Evolutionary conservation across 805 yeast species (phyloP).

Genomic region (Ogataea pini): DNA sequence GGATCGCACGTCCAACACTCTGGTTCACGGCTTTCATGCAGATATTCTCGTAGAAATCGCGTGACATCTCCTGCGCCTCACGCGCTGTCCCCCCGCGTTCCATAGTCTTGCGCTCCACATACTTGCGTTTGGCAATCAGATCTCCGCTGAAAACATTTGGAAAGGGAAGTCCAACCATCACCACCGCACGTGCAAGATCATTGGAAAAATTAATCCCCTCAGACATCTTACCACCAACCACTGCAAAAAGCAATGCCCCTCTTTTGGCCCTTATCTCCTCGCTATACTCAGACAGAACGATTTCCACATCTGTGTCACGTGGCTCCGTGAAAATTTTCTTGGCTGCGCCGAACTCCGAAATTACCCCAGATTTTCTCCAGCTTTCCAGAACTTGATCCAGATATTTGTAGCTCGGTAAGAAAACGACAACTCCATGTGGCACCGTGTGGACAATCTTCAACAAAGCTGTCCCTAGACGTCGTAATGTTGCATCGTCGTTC

Average conservation of each 20-base stretch:
- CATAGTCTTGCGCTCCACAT: conserved; percentile 54
- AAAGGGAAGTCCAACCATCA: conserved; percentile 86
- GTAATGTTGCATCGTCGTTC: conserved; percentile 44
- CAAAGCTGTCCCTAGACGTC: conserved; percentile 51
- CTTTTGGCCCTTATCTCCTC: conserved; percentile 36
- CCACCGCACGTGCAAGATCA: conserved; percentile 80
- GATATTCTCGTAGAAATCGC: conserved; percentile 71
- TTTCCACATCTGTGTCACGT: conserved; percentile 43
- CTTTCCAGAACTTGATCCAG: conserved; percentile 47
- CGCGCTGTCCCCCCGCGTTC: conserved; percentile 46
- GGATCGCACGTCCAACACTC: conserved; percentile 86
- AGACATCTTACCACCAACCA: conserved; percentile 89
- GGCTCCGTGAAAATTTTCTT: conserved; percentile 64
- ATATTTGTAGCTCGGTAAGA: conserved; percentile 84
- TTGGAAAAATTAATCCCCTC: conserved; percentile 94
- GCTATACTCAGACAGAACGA: conserved; percentile 53
- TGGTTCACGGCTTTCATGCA: conserved; percentile 93
- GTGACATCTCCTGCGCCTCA: conserved; percentile 50
- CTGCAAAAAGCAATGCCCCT: conserved; percentile 77
- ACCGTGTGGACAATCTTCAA: conserved; percentile 43
- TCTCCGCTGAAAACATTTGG: conserved; percentile 87
- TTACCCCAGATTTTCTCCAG: conserved; percentile 51
- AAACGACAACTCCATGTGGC: conserved; percentile 78
- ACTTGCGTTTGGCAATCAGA: conserved; percentile 66
- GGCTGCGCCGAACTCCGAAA: conserved; percentile 35